Base-by-base conservation (phyloP, 352 stramenopile genomes). In the Aphanomyces euteiches region DNA sequence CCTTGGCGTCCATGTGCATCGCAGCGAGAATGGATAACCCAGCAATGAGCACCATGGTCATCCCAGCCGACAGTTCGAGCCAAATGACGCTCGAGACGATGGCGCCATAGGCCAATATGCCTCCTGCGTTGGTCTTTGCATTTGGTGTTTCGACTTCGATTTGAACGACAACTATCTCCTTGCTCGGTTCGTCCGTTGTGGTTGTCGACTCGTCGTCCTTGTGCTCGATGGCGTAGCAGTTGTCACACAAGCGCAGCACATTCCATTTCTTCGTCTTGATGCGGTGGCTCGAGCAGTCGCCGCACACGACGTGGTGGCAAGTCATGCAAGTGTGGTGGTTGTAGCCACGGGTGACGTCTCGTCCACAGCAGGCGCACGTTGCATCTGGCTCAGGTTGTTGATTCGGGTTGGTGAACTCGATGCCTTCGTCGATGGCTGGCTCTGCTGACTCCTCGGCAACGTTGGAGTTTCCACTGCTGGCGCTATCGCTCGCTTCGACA, bases 171-270 rank as follows among this genome's bases (percentile, higher is more conserved):
- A 28, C 28, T 28, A 2, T 2, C 28, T 28, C 28, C 28, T 28
- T 28, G 28, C 28, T 28, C 28, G 1, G 28, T 28, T 28, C 28
- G 28, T 28, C 28, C 28, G 2, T 28, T 28, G 28, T 28, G 28
- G 28, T 28, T 28, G 28, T 28, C 28, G 28, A 2, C 28, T 28
- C 54, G 54, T n/a, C 17, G 54, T 61, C 37, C 7, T 58, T 28
- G 19, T 36, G 7, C 15, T 7, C 36, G 39, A n/a, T 37, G 10
- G 54, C 17, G 6, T 19, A 12, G 28, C 54, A 61, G 0, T 7
- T 28, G 36, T 61, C 37, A 37, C 54, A 61, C 54, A 61, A 45
- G 54, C 21, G 54, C 15, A 40, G 28, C 10, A 61, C 54, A 19
- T 61, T 19, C 54, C 54, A 61, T 17, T 61, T 12, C 5, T 39